Evolutionary conservation across 2,329 filamentous ascomycete genomes (phyloP), one percentile per base, ranked within the genome.

Genomic region (Fusarium papillatum): DNA sequence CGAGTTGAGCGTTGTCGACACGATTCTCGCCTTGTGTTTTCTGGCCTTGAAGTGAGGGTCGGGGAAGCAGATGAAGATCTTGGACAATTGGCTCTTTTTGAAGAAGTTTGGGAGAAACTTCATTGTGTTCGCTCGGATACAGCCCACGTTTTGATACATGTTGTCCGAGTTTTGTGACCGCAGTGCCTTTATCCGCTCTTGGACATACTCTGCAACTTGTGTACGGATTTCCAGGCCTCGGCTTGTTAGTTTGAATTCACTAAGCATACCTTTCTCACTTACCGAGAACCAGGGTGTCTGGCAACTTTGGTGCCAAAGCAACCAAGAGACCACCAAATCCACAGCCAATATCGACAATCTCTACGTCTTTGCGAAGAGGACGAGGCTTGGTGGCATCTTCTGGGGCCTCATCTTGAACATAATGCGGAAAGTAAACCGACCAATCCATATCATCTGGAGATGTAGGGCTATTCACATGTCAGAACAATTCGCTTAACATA

Each of bases 101-200:
- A 99, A 98, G 88, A 98, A 98, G 82, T 99, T 98, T 73, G 97
- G 96, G n/a, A 99, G 88, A 84, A 98, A 99, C 84, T 99, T 99
- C 97, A 99, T 99, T 7, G 95, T 95, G 86, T 99, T 99, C 76
- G 95, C 95, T 73, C 97, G 93, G 60, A 99, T 88, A 82, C 95
- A 97, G 39, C 94, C 93, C 66, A 96, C 93, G 83, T 99, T 99
- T 81, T 97, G 93, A 83, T 95, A 98, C 59, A 87, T 84, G 63
- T 85, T 84, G 8, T 87, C 86, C 8, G 86, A 81, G 75, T 91
- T 89, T 80, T 96, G 93, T 16, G 88, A 86, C 6, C 97, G 92
- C 22, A 98, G 88, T 7, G 96, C 96, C 76, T 91, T 91, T 82
- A 98, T 95, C 80, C 95, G 93, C 77, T 97, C 94, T 83, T 95